Evolutionary conservation across 2,329 filamentous ascomycete species (phyloP), one percentile per base, ranked within the genome.

Genomic region (Emergomyces orientalis): DNA sequence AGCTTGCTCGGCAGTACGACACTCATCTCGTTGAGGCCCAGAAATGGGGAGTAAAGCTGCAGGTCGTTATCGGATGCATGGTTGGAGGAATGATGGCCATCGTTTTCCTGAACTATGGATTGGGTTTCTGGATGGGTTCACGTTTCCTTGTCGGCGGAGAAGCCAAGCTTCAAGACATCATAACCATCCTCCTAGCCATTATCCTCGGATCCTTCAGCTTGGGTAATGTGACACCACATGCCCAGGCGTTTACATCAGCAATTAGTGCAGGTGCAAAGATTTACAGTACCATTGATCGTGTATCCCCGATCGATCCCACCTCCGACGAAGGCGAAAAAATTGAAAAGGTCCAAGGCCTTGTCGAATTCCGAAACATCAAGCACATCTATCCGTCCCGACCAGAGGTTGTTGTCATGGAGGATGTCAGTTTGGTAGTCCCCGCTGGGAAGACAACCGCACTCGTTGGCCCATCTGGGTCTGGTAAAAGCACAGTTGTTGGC

Each of bases 341-440:
- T 0, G 86, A 91, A 1, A 75, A 84, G 25, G 81, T 96, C 1
- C 80, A 88, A 64, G 94, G 94, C 34, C 85, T 84, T 19, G 88
- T 99, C 63, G 88, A 92, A 67, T 82, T 99, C 54, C 84, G 87
- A 68, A 83, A 90, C 68, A 82, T 97, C 72, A 94, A 90, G 74
- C 92, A 96, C 75, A 93, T 97, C 69, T 97, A 99, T 70, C 94
- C 94, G 3, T 96, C 91, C 6, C 85, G 94, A 14, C 90, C 92
- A 0, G 92, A 97, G 70, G 91, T 96, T 3, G 84, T 86, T 1
- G 89, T 97, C 47, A 93, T 97, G 86, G 81, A 94, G 51, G 86
- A 88, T 66, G 89, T 97, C 63, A 89, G 81, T 63, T 83, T 99
- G 1, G 75, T 82, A 0, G 88, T 97, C 45, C 91, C 91, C 1